Evolutionary conservation across 2,329 filamentous ascomycete genomes (phyloP).

Genomic region (Aspergillus unguis): DNA sequence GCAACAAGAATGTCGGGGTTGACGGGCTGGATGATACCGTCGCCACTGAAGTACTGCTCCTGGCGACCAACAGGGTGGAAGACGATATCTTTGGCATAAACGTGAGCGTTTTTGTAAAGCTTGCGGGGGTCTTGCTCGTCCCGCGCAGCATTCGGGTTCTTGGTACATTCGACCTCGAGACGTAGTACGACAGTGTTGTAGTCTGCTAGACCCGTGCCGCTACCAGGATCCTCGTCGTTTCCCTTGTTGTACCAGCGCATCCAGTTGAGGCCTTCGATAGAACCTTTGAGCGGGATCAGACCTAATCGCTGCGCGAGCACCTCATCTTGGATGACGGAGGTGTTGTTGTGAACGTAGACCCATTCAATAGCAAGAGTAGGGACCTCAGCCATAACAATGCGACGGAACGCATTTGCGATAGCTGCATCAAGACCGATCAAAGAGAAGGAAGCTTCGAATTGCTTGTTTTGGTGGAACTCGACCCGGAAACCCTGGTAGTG

Average conservation of each 20-base stretch:
- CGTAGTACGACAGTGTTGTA: conserved; percentile 82
- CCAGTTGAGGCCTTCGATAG: conserved; percentile 72
- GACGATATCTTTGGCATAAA: conserved; percentile 73
- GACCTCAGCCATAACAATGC: conserved; percentile 91
- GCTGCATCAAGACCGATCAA: conserved; percentile 88
- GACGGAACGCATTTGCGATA: conserved; percentile 94
- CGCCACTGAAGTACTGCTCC: conserved; percentile 62
- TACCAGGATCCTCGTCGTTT: conserved; percentile 57
- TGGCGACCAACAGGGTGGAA: conserved; percentile 77
- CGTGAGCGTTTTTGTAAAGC: conserved; percentile 79
- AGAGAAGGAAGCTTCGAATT: conserved; percentile 78
- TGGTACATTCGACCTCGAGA: conserved; percentile 75
- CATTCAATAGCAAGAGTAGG: conserved; percentile 91
- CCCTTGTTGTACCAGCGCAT: conserved; percentile 79
- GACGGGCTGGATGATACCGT: conserved; percentile 67
- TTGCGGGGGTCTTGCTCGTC: conserved; percentile 77
- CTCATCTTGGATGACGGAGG: conserved; percentile 96
- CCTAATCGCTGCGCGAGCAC: conserved; percentile 87
- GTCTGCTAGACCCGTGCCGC: conserved; percentile 58
- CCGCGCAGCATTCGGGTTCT: conserved; percentile 67
- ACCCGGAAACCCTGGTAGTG: conserved; percentile 61
- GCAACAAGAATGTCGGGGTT: conserved; percentile 93
- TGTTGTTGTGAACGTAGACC: conserved; percentile 93
- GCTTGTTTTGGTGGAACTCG: conserved; percentile 78
- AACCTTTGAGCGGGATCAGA: conserved; percentile 82